phyloP scores from a whole-genome alignment of 108 stramenopile genomes.

The Skeletonema potamos region DNA sequence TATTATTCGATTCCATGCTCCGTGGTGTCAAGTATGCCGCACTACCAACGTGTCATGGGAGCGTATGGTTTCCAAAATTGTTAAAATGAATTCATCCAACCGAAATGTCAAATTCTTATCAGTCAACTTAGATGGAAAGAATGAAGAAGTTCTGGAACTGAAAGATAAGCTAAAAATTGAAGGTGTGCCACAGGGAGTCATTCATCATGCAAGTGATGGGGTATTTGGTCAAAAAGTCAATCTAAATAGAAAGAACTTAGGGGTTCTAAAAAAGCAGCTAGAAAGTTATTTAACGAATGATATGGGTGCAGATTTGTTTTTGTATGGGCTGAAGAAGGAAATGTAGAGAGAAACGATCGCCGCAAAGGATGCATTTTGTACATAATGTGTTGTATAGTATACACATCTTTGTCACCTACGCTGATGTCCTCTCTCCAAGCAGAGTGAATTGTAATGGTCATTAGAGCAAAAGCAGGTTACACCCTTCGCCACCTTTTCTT shows the following conservation, averaged over 20 bases:
- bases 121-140: background rate
- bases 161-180: conserved; percentile 23
- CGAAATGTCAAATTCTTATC: conserved; percentile 17
- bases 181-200: conserved; percentile 25
- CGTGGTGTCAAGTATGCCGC: conserved; percentile 38
- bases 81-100: background rate
- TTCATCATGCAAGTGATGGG: conserved; percentile 21
- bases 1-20: conserved; percentile 43
- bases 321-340: background rate
- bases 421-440: too few species aligned
- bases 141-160: background rate
- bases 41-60: conserved; percentile 33
- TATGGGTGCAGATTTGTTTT: background rate
- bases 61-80: conserved; percentile 25
- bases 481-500: too few species aligned
- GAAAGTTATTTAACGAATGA: conserved; percentile 1
- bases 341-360: background rate
- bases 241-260: conserved; percentile 29
- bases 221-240: conserved; percentile 17
- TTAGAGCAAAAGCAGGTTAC: too few species aligned
- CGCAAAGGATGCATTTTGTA: too few species aligned
- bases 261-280: conserved; percentile 29
- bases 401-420: too few species aligned
- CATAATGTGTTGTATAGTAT: too few species aligned
- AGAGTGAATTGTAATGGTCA: too few species aligned